A percentile compares a stretch with the other conserved stretches of the same genome.
Evolutionary conservation across 768 basidiomycete species (phyloP).

Genomic region (Lactarius akahatsu): DNA sequence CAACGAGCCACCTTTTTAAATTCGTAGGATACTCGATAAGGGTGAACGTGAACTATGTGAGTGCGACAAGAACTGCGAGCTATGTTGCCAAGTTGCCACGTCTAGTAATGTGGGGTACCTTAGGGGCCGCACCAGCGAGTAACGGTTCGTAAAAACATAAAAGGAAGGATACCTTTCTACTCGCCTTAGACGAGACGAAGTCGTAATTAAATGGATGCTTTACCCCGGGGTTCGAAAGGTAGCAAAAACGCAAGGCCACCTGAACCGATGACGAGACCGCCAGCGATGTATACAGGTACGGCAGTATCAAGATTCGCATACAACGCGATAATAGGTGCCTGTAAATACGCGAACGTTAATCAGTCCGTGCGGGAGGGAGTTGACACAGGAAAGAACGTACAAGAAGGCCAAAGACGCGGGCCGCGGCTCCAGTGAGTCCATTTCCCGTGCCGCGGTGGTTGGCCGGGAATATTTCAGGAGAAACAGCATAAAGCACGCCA

Average conservation of each 20-base stretch:
- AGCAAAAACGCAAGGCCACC: slow-evolving; percentile 60
- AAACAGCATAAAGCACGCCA: slow-evolving; percentile 68
- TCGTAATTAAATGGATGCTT: slow-evolving; percentile 45
- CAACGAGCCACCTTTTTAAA: neutral
- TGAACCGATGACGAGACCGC: slow-evolving; percentile 58
- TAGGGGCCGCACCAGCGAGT: neutral
- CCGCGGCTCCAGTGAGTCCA: slow-evolving; percentile 57
- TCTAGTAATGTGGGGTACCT: too few species aligned
- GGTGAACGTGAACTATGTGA: too few species aligned
- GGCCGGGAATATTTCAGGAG: slow-evolving; percentile 69
- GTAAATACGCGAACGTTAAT: neutral
- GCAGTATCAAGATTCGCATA: slow-evolving; percentile 63
- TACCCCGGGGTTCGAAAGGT: slow-evolving; percentile 76
- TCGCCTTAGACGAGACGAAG: neutral
- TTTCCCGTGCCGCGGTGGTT: slow-evolving; percentile 75
- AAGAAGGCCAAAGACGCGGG: slow-evolving; percentile 66
- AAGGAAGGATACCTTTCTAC: neutral
- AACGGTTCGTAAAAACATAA: neutral
- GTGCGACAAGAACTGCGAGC: too few species aligned
- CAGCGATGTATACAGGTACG: slow-evolving; percentile 72
- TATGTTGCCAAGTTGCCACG: too few species aligned
- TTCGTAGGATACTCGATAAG: too few species aligned
- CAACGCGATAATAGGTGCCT: slow-evolving; percentile 73
- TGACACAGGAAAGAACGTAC: slow-evolving; percentile 40
- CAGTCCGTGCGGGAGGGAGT: neutral